Evolutionary conservation across 2,329 filamentous ascomycete genomes (phyloP).

Genomic region (Aschersonia sp.): DNA sequence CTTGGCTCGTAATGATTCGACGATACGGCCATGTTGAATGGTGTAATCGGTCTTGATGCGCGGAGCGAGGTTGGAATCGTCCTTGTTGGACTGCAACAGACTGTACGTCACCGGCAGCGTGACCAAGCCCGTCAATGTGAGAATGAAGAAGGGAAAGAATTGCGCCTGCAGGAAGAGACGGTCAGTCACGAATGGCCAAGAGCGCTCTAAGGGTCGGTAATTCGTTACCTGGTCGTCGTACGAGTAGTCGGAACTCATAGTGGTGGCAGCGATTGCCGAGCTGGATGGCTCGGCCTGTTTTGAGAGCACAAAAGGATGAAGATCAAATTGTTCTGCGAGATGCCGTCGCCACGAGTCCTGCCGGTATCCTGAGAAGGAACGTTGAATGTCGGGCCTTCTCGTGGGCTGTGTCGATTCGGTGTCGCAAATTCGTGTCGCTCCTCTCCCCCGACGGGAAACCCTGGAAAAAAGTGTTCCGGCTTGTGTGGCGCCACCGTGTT

Average conservation of each 20-base stretch:
- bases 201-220: too few species aligned
- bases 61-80: conserved; percentile 67
- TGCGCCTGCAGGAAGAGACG: conserved; percentile 46
- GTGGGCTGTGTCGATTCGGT: too few species aligned
- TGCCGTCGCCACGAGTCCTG: too few species aligned
- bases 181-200: not conserved
- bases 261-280: conserved; percentile 23
- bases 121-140: conserved; percentile 76
- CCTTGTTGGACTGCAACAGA: conserved; percentile 62
- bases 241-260: conserved; percentile 86
- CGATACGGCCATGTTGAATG: conserved; percentile 69
- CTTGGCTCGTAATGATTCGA: conserved; percentile 68
- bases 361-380: too few species aligned
- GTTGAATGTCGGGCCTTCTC: too few species aligned
- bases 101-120: conserved; percentile 85
- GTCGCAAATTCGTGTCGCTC: not conserved
- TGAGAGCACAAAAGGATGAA: too few species aligned
- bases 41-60: conserved; percentile 72
- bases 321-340: too few species aligned
- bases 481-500: conserved; percentile 18
- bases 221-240: conserved; percentile 76
- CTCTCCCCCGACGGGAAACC: not conserved
- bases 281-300: not conserved
- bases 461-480: not conserved
- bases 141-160: conserved; percentile 98